Percentiles rank a stretch among this genome's conserved stretches.
These are phyloP conservation scores for Dovyalis caffra DNA, from an alignment of 345 rosid species.

Conservation along the genomic window DNA sequence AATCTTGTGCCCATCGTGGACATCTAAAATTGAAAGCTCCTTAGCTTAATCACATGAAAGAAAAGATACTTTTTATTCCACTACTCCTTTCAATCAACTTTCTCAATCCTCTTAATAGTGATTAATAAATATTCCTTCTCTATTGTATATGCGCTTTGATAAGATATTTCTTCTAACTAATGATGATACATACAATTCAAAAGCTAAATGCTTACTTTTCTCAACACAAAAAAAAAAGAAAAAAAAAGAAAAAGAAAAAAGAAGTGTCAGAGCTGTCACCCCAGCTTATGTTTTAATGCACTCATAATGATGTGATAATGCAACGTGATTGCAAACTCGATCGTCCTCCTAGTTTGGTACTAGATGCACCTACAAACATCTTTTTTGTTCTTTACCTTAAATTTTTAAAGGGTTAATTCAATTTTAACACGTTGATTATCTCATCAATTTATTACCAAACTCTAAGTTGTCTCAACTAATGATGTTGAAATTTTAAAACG, in stretches of 20 bases:
- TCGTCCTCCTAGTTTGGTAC: neutral
- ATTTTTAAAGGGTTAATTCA: no score
- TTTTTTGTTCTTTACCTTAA: neutral
- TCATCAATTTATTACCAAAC: no score
- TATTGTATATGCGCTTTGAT: constrained; percentile 14
- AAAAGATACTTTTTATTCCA: neutral
- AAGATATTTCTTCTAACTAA: constrained; percentile 19
- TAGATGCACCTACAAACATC: neutral
- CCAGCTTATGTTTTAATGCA: neutral
- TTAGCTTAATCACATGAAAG: constrained; percentile 20
- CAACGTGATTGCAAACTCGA: neutral
- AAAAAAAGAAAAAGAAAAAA: no score
- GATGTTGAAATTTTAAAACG: no score
- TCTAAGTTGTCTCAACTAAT: no score
- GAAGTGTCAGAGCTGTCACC: neutral
- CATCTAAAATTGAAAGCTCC: constrained; percentile 30
- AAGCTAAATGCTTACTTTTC: constrained; percentile 6
- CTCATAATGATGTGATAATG: constrained; percentile 2
- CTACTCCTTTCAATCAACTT: constrained; percentile 18
- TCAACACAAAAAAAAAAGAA: no score
- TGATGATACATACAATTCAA: constrained; percentile 3
- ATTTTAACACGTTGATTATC: no score
- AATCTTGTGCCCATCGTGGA: constrained; percentile 40
- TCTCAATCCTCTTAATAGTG: neutral
- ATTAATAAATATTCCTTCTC: neutral